Conservation (phyloP, 2,329 filamentous ascomycete genomes). For the Dryadomyces quercus-mongolicae region DNA sequence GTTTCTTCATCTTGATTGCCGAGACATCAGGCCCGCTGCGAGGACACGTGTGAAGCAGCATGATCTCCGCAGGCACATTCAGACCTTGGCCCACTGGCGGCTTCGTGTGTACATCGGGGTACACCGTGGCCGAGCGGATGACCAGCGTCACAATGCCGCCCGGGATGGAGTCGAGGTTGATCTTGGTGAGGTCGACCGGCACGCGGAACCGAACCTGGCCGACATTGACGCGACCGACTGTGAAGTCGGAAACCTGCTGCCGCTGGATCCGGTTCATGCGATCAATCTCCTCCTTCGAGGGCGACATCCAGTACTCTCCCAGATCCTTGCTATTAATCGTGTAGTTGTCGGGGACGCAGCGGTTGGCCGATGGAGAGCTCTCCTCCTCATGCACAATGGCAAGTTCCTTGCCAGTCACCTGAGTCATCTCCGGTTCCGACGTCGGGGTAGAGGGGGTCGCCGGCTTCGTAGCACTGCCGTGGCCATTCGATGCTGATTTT, state of each 20-base stretch:
- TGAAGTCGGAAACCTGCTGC: conserved; percentile 60
- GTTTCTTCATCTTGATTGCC: conserved; percentile 37
- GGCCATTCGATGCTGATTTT: conserved; percentile 17
- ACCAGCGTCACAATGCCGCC: conserved; percentile 65
- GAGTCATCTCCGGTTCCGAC: conserved; percentile 47
- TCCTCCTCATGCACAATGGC: conserved; percentile 71
- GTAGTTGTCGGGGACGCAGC: conserved; percentile 13
- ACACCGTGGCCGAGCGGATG: conserved; percentile 76
- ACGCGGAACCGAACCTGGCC: conserved; percentile 73
- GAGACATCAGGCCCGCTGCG: conserved; percentile 57
- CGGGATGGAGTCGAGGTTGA: conserved; percentile 70
- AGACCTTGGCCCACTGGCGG: conserved; percentile 76
- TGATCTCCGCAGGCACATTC: conserved; percentile 81
- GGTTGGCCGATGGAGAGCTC: conserved; percentile 20
- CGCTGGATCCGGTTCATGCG: conserved; percentile 72
- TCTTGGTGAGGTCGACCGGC: conserved; percentile 68
- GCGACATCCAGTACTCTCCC: conserved; percentile 81
- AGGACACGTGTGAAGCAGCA: conserved; percentile 89
- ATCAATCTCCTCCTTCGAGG: conserved; percentile 60
- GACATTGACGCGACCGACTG: conserved; percentile 69
- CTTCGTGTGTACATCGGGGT: conserved; percentile 64
- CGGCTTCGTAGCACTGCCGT: conserved; percentile 15
- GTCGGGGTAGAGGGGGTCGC: neutral
- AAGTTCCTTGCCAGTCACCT: conserved; percentile 63
- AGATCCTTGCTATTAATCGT: conserved; percentile 20